phyloP scores from a whole-genome alignment of 257 asterid genomes.

The Solanum clarkiae region DNA sequence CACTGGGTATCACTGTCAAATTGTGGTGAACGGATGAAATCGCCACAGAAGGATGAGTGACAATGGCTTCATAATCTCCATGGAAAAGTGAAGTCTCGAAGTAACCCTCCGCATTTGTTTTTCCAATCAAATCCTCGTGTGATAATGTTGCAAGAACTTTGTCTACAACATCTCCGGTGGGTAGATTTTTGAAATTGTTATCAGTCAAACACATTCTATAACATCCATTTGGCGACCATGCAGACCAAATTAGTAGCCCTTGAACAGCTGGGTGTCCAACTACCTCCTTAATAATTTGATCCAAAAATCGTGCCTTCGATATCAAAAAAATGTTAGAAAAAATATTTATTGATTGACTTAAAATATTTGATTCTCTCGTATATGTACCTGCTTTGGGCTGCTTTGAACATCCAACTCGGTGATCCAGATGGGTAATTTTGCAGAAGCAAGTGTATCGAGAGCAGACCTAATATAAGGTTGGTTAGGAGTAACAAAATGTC shows the following conservation, averaged over 20 bases:
- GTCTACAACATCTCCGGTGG: constrained; percentile 47
- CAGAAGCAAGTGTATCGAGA: constrained; percentile 38
- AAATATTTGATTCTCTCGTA: accelerated
- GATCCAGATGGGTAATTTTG: constrained; percentile 53
- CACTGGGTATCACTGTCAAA: constrained; percentile 1
- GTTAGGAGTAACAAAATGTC: constrained; percentile 28
- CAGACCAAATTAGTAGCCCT: constrained; percentile 45
- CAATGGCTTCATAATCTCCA: constrained; percentile 33
- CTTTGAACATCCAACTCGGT: constrained; percentile 46
- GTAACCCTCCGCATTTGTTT: constrained; percentile 22
- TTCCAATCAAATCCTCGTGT: constrained; percentile 4
- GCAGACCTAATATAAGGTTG: constrained; percentile 27
- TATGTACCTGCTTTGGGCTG: constrained; percentile 22
- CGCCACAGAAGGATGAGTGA: constrained; percentile 18
- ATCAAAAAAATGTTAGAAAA: too few species aligned
- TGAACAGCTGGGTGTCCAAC: constrained; percentile 17
- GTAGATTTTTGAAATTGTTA: constrained; percentile 35
- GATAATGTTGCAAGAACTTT: background rate
- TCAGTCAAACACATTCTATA: constrained; percentile 55
- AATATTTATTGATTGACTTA: too few species aligned
- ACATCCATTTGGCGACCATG: constrained; percentile 46
- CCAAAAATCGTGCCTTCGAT: constrained; percentile 19
- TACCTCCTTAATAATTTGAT: constrained; percentile 31
- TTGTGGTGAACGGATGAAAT: background rate
- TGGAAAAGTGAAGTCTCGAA: constrained; percentile 26